Evolutionary conservation across 805 yeast genomes (phyloP).

Genomic region (Candida sanyiensis): DNA sequence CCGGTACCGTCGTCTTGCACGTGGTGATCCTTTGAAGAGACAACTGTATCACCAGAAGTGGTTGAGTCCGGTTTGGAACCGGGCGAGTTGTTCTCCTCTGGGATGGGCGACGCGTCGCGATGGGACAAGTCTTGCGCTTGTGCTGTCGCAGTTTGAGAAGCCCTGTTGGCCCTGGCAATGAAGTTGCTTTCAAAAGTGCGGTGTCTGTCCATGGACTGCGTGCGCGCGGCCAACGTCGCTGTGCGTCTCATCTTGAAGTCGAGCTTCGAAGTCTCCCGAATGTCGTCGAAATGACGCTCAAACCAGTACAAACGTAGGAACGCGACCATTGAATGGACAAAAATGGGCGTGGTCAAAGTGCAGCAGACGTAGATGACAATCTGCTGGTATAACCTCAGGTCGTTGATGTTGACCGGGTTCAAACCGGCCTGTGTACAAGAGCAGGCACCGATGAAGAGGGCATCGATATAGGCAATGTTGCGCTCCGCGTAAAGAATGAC

Average conservation of each 20-base stretch:
- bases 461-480: slow-evolving; percentile 66
- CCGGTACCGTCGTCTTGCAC: slow-evolving; percentile 1
- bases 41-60: slow-evolving; percentile 18
- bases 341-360: slow-evolving; percentile 76
- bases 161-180: slow-evolving; percentile 6
- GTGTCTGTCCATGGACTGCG: slow-evolving; percentile 26
- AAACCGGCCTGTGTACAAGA: slow-evolving; percentile 90
- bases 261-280: slow-evolving; percentile 68
- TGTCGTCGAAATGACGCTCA: slow-evolving; percentile 79
- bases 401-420: slow-evolving; percentile 68
- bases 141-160: too few species aligned
- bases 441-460: slow-evolving; percentile 69
- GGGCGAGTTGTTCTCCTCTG: neutral
- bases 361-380: slow-evolving; percentile 58
- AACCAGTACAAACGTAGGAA: slow-evolving; percentile 83
- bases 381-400: slow-evolving; percentile 71
- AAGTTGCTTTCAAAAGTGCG: slow-evolving; percentile 12
- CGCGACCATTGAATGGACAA: slow-evolving; percentile 74
- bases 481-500: slow-evolving; percentile 71
- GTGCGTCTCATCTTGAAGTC: slow-evolving; percentile 81
- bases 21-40: slow-evolving; percentile 4
- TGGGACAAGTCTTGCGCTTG: too few species aligned
- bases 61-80: slow-evolving; percentile 11
- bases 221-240: slow-evolving; percentile 57
- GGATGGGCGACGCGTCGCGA: too few species aligned